phyloP scores from a whole-genome alignment of 768 basidiomycete species.

The Trametes gibbosa region DNA sequence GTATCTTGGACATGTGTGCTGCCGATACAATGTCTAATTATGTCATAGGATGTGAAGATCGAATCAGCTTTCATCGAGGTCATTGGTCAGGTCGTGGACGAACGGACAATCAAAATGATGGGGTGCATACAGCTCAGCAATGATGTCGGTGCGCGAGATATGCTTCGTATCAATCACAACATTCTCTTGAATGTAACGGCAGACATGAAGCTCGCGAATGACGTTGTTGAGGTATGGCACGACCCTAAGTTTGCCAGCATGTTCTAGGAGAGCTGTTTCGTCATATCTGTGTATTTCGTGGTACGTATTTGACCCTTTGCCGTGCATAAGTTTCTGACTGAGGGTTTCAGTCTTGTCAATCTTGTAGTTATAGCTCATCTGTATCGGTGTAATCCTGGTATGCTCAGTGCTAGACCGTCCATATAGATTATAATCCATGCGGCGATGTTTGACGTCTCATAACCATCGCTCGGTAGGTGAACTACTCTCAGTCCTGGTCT shows the following conservation, averaged over 20 bases:
- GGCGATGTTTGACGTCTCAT: too few species aligned
- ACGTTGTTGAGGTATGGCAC: constrained; percentile 22
- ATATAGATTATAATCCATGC: too few species aligned
- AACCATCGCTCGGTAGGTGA: too few species aligned
- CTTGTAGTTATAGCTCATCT: not conserved
- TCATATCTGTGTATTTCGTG: not conserved
- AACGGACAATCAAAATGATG: constrained; percentile 22
- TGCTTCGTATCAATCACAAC: not conserved
- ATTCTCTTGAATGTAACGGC: too few species aligned
- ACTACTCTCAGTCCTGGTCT: too few species aligned
- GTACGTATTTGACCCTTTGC: not conserved
- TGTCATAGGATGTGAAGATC: constrained; percentile 1
- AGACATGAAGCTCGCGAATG: constrained; percentile 22
- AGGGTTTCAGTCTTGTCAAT: not conserved
- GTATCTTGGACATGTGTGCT: not conserved
- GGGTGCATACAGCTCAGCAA: constrained; percentile 17
- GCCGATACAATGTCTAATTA: too few species aligned
- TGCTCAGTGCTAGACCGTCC: not conserved
- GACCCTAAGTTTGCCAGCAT: constrained; percentile 21
- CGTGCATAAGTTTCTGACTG: not conserved
- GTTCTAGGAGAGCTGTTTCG: not conserved
- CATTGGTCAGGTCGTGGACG: constrained; percentile 22
- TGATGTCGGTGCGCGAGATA: constrained; percentile 15
- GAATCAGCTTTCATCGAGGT: constrained; percentile 20
- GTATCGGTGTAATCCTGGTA: not conserved